phyloP scores from a whole-genome alignment of 306 rosid genomes.

The Cicer chorassanicum region DNA sequence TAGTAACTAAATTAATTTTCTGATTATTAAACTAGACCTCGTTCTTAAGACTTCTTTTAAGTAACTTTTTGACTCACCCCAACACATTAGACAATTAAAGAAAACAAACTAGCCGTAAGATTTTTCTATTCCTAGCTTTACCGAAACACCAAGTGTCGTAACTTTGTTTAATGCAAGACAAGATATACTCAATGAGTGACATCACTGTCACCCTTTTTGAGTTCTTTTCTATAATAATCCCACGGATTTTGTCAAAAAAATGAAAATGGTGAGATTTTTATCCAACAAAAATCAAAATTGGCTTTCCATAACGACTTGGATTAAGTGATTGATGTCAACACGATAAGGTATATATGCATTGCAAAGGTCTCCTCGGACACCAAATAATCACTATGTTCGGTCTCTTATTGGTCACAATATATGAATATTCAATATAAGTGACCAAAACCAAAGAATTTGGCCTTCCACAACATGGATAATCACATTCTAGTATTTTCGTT shows the following conservation, averaged over 20 bases:
- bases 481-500: conserved; percentile 8
- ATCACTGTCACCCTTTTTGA: conserved; percentile 28
- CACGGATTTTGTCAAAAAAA: background rate
- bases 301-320: conserved; percentile 41
- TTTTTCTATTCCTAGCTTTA: conserved; percentile 44
- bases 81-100: background rate
- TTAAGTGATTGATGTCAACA: conserved; percentile 40
- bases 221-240: background rate
- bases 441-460: conserved; percentile 53
- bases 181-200: conserved; percentile 27
- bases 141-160: conserved; percentile 49
- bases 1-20: too few relatives aligned
- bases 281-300: conserved; percentile 42
- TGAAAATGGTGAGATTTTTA: background rate
- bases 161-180: conserved; percentile 13
- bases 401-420: conserved; percentile 37
- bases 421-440: background rate
- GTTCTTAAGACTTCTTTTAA: too few relatives aligned
- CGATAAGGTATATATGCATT: conserved; percentile 30
- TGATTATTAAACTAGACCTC: too few relatives aligned
- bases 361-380: conserved; percentile 40
- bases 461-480: conserved; percentile 50
- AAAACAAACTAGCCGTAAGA: conserved; percentile 29
- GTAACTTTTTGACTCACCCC: too few relatives aligned
- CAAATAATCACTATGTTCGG: conserved; percentile 51